phyloP scores from a whole-genome alignment of 202 grass and related monocot genomes.

The Dendrocalamus latiflorus region DNA sequence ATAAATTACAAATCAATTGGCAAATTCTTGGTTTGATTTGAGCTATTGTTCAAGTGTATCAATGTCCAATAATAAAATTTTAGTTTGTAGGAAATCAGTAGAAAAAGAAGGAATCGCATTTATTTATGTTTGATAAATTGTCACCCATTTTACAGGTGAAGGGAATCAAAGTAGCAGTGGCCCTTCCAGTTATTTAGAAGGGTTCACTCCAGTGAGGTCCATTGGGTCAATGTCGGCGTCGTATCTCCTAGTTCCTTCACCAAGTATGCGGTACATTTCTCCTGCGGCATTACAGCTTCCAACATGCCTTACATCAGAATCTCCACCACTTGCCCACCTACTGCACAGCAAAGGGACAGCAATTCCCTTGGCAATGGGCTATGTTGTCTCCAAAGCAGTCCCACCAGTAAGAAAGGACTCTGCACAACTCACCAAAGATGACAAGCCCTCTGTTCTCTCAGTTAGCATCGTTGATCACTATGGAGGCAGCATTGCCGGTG shows the following conservation, averaged over 20 bases:
- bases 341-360: slow-evolving; percentile 92
- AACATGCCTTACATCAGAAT: slow-evolving; percentile 88
- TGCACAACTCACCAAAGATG: slow-evolving; percentile 50
- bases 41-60: neutral
- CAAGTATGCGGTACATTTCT: slow-evolving; percentile 74
- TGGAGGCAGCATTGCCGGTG: slow-evolving; percentile 45
- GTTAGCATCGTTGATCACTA: slow-evolving; percentile 90
- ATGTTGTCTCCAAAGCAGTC: slow-evolving; percentile 70
- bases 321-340: slow-evolving; percentile 90
- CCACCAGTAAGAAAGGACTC: slow-evolving; percentile 62
- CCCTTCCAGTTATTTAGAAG: slow-evolving; percentile 67
- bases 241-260: slow-evolving; percentile 86
- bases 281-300: slow-evolving; percentile 78
- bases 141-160: slow-evolving; percentile 38
- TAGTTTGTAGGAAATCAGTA: slow-evolving; percentile 12
- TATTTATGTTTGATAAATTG: neutral
- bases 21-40: neutral
- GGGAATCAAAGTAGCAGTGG: slow-evolving; percentile 51
- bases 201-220: slow-evolving; percentile 79
- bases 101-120: neutral
- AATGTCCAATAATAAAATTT: neutral
- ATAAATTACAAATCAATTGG: neutral
- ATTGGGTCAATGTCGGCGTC: slow-evolving; percentile 60
- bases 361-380: slow-evolving; percentile 72
- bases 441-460: slow-evolving; percentile 59